Evolutionary conservation across 2,329 filamentous ascomycete genomes (phyloP).

Genomic region (Zarea fungicola): DNA sequence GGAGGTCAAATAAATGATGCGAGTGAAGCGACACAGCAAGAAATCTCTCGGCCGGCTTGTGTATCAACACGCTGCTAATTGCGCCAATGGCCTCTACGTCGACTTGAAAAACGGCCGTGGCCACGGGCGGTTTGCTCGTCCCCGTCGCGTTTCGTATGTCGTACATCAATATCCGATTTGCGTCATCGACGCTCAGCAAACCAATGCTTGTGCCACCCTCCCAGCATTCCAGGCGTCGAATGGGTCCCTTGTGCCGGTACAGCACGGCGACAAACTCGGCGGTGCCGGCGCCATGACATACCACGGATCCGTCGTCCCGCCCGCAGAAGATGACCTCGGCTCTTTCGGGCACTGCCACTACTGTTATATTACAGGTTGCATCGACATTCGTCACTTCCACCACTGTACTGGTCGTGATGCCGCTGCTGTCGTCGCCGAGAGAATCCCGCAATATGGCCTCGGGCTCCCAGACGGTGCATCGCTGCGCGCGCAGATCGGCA

Average conservation of each 20-base stretch:
- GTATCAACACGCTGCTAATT: not conserved
- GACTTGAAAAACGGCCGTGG: not conserved
- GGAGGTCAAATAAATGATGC: not conserved
- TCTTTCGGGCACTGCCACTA: slow-evolving; percentile 20
- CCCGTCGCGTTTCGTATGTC: not conserved
- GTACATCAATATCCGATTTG: not conserved
- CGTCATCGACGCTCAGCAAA: not conserved
- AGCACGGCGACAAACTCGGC: not conserved
- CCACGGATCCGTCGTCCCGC: slow-evolving; percentile 31
- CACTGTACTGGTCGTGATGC: slow-evolving; percentile 17
- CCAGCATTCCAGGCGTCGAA: not conserved
- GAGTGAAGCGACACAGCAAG: not conserved
- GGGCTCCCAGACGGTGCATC: slow-evolving; percentile 35
- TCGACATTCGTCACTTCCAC: slow-evolving; percentile 21
- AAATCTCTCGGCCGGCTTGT: not conserved
- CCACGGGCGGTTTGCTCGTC: not conserved
- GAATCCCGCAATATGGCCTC: slow-evolving; percentile 21
- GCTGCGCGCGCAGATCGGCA: slow-evolving; percentile 28
- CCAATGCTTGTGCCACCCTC: not conserved
- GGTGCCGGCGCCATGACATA: slow-evolving; percentile 20
- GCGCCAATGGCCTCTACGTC: not conserved
- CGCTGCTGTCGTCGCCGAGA: slow-evolving; percentile 23
- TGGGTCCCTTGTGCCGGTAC: not conserved
- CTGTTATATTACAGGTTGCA: slow-evolving; percentile 24
- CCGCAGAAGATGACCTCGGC: slow-evolving; percentile 28